These are phyloP conservation scores for Cryptococcus sp. DNA, from an alignment of 1,284 basidiomycete species.

Conservation along the genomic window DNA sequence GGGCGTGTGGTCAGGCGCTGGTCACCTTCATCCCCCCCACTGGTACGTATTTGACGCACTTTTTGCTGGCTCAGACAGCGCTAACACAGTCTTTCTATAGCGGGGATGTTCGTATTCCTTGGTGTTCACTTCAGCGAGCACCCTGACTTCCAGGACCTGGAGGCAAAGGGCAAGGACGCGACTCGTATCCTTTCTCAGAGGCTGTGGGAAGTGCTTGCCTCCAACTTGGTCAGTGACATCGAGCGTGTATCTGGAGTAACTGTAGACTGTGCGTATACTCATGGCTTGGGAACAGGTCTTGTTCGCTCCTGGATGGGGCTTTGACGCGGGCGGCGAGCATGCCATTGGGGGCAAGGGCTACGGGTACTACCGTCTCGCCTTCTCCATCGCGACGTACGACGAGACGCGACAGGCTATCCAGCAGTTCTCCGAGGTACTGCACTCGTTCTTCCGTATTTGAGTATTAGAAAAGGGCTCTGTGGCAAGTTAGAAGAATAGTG, in stretches of 20 bases:
- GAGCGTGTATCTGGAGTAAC: no score
- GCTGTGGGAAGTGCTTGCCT: slow-evolving; percentile 45
- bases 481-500: not conserved
- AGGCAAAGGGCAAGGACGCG: slow-evolving; percentile 34
- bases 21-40: slow-evolving; percentile 69
- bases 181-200: slow-evolving; percentile 33
- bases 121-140: slow-evolving; percentile 63
- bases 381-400: slow-evolving; percentile 46
- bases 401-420: slow-evolving; percentile 35
- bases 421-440: slow-evolving; percentile 42
- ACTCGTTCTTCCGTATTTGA: slow-evolving; percentile 38
- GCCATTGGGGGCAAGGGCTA: slow-evolving; percentile 42
- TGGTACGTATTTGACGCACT: slow-evolving; percentile 35
- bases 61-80: not conserved
- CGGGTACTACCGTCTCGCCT: slow-evolving; percentile 49
- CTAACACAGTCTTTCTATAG: slow-evolving; percentile 9
- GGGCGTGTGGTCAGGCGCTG: slow-evolving; percentile 39
- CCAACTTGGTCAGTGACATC: slow-evolving; percentile 31
- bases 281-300: slow-evolving; percentile 28
- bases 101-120: slow-evolving; percentile 57
- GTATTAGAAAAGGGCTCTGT: not conserved
- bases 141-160: slow-evolving; percentile 52
- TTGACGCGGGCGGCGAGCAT: slow-evolving; percentile 42
- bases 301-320: slow-evolving; percentile 46
- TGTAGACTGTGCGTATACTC: not conserved